Base-by-base conservation (phyloP, 1,284 basidiomycete species). In the Ustilago shanxiensis region DNA sequence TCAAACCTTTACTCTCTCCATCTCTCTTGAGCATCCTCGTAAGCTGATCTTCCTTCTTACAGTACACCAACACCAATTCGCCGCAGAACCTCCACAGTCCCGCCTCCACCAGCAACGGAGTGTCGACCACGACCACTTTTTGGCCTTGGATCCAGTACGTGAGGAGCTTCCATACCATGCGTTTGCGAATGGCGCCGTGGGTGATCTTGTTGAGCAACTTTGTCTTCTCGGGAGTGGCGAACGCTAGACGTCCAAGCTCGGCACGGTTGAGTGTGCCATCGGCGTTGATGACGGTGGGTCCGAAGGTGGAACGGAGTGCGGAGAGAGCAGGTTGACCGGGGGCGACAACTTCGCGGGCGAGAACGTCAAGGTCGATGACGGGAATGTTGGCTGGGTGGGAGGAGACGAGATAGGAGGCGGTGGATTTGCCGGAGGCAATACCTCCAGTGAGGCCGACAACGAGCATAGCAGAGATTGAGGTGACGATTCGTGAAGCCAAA, bases 401-500 rank as follows among this genome's bases (percentile, higher is more conserved):
- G 70, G 89, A 89, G 51, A 98, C 88, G 44, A 95, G 88, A 7
- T 88, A 87, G 0, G 95, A 94, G 28, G 95, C 95, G 18, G 95
- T 94, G 3, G 95, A 97, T 65, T 81, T 72, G 81, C 95, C 95
- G 0, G 95, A 96, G 35, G 95, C 94, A 71, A 99, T 98, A 2
- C 96, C 95, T 24, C 97, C 97, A 16, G 96, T 98, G 44, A 99
- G 90, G 51, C 96, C 96, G 72, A 98, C 91, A 71, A 98, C 95
- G 26, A 76, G 51, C 73, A 76, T 76, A 22, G 1, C 50, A 13
- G 22, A 18, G 47, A 7, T 11, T 20, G 3, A 44, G 20, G 41
- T 11, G 4, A 11, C 8, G 20, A 16, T 9, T 18, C 20, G 26
- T 9, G 18, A 26, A 16, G 26, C 3, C 13, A 18, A 9, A 10